phyloP scores from a whole-genome alignment of 352 stramenopile genomes.

The Globisporangium takayamanum region DNA sequence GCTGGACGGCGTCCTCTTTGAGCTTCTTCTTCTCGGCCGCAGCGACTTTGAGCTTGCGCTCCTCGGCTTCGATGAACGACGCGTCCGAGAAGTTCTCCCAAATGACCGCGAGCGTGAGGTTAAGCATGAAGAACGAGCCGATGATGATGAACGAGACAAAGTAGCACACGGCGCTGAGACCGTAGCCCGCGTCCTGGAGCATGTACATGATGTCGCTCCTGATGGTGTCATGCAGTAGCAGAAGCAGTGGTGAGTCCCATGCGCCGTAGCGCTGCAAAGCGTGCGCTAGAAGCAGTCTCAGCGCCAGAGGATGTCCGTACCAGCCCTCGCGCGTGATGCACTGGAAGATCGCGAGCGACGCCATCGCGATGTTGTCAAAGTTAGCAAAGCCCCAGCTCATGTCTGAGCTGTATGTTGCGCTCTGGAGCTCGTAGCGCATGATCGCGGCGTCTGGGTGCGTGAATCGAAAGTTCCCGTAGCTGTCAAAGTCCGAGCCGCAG shows the following conservation, averaged over 20 bases:
- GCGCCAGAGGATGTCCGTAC: constrained; percentile 23
- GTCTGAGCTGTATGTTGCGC: constrained; percentile 53
- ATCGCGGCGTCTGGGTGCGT: constrained; percentile 36
- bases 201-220: constrained; percentile 65
- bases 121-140: constrained; percentile 89
- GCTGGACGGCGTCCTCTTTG: constrained; percentile 17
- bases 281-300: too few relatives aligned
- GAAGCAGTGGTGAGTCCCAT: neutral
- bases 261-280: neutral
- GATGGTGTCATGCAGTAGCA: neutral
- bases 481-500: constrained; percentile 61
- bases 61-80: constrained; percentile 51
- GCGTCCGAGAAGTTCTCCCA: constrained; percentile 74
- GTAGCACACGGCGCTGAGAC: constrained; percentile 54
- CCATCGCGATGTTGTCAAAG: constrained; percentile 86
- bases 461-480: constrained; percentile 58
- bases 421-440: constrained; percentile 25
- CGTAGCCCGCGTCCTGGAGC: constrained; percentile 44
- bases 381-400: constrained; percentile 82
- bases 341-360: constrained; percentile 87
- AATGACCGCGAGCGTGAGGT: constrained; percentile 88
- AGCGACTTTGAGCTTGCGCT: constrained; percentile 14
- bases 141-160: constrained; percentile 88
- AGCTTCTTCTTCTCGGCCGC: constrained; percentile 21
- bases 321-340: constrained; percentile 90